Conservation (phyloP, 371 early-diverging fungal genomes). For the Caulochytrium protostelioides region DNA sequence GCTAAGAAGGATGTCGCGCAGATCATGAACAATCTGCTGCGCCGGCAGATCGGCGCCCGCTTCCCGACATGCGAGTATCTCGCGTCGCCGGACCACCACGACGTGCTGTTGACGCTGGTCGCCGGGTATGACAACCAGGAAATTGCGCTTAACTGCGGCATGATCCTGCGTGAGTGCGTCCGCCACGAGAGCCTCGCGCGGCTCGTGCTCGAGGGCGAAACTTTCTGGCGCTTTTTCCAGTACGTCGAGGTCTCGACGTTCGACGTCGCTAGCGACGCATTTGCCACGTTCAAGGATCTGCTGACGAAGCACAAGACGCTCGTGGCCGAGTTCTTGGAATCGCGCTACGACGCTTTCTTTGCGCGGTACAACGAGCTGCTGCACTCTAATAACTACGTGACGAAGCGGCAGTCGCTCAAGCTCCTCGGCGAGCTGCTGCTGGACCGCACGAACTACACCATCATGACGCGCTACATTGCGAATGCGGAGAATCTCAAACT, state of each 20-base stretch:
- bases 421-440: constrained; percentile 87
- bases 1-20: constrained; percentile 92
- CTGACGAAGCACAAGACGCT: constrained; percentile 77
- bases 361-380: constrained; percentile 61
- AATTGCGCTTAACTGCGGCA: constrained; percentile 86
- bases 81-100: constrained; percentile 43
- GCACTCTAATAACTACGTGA: constrained; percentile 83
- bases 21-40: constrained; percentile 83
- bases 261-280: constrained; percentile 93
- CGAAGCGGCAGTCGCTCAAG: constrained; percentile 92
- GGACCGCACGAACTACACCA: constrained; percentile 77
- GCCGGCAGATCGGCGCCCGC: constrained; percentile 80
- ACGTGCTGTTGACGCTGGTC: constrained; percentile 54
- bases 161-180: constrained; percentile 85
- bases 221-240: constrained; percentile 75
- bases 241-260: constrained; percentile 91
- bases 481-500: constrained; percentile 79
- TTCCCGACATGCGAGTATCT: constrained; percentile 91
- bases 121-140: constrained; percentile 85
- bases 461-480: constrained; percentile 87
- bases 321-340: constrained; percentile 68
- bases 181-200: constrained; percentile 79
- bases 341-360: constrained; percentile 83
- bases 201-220: constrained; percentile 52
- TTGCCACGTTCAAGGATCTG: constrained; percentile 93